Percentiles rank a stretch among this genome's conserved stretches.
phyloP scores from a whole-genome alignment of 129 eudicot genomes.

The carrot (Daucus carota) region DNA sequence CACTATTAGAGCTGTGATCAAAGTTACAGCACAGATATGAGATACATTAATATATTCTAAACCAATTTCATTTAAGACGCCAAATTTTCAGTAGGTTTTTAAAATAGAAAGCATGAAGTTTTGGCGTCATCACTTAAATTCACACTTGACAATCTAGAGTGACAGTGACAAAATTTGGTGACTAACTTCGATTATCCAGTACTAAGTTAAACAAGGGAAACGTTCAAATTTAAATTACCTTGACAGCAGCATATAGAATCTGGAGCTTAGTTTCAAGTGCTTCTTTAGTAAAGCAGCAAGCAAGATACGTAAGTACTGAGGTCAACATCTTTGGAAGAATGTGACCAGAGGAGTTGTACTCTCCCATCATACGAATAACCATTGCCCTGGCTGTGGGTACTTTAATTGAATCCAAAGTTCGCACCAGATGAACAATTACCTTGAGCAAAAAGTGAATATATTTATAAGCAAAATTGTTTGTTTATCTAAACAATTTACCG shows the following conservation, averaged over 20 bases:
- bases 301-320: slow-evolving; percentile 59
- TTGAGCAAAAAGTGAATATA: slow-evolving; percentile 21
- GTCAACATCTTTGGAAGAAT: slow-evolving; percentile 62
- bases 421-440: slow-evolving; percentile 73
- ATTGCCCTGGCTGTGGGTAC: slow-evolving; percentile 84
- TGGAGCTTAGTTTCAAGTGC: slow-evolving; percentile 86
- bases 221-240: slow-evolving; percentile 41
- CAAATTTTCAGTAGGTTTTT: neutral
- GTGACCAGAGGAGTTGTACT: slow-evolving; percentile 58
- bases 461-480: neutral
- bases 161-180: neutral
- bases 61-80: too few relatives aligned
- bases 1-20: neutral
- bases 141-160: neutral
- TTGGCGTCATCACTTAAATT: neutral
- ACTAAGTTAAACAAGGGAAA: neutral
- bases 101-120: neutral
- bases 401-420: slow-evolving; percentile 63
- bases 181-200: neutral
- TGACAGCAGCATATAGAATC: slow-evolving; percentile 70
- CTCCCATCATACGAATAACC: slow-evolving; percentile 78
- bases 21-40: neutral
- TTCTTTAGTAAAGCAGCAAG: slow-evolving; percentile 55
- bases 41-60: neutral
- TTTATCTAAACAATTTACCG: neutral